phyloP scores from a whole-genome alignment of 2,329 filamentous ascomycete species.

The Pleomassaria siparia region DNA sequence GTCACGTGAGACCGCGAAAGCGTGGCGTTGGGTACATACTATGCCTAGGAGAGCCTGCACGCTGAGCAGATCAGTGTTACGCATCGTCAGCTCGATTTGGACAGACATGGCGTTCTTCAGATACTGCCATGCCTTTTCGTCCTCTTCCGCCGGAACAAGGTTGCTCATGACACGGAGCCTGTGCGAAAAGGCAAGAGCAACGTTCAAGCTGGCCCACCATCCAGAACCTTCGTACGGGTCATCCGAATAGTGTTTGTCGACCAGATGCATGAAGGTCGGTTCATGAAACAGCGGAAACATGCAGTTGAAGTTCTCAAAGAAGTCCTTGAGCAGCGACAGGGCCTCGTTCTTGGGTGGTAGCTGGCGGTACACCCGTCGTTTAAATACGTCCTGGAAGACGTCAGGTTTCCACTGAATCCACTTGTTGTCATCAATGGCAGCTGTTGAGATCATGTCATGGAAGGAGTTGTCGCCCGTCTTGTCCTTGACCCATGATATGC shows the following conservation, averaged over 20 bases:
- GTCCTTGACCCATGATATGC: conserved; percentile 97
- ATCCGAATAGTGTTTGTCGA: conserved; percentile 88
- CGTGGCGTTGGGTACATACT: conserved; percentile 46
- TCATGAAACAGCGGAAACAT: conserved; percentile 98
- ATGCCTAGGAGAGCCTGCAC: conserved; percentile 93
- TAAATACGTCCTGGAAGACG: conserved; percentile 90
- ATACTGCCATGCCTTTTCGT: conserved; percentile 92
- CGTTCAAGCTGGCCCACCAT: conserved; percentile 98
- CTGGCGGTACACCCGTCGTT: conserved; percentile 77
- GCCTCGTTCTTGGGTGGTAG: conserved; percentile 86
- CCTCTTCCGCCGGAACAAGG: conserved; percentile 84
- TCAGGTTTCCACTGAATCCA: conserved; percentile 99
- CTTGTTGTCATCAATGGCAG: conserved; percentile 85
- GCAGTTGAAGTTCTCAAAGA: conserved; percentile 98
- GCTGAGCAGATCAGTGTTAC: conserved; percentile 91
- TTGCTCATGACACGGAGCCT: conserved; percentile 94
- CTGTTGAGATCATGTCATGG: conserved; percentile 90
- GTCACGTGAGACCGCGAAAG: conserved; percentile 7
- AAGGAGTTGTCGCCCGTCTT: conserved; percentile 97
- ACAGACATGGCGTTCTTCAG: conserved; percentile 96
- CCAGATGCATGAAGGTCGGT: conserved; percentile 96
- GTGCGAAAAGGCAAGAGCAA: conserved; percentile 89
- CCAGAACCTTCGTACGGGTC: conserved; percentile 94
- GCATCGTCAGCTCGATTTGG: conserved; percentile 89
- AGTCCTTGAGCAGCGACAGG: conserved; percentile 84